phyloP scores from a whole-genome alignment of 225 moss, liverwort and hornwort genomes.

The Thuidium tamariscinum region DNA sequence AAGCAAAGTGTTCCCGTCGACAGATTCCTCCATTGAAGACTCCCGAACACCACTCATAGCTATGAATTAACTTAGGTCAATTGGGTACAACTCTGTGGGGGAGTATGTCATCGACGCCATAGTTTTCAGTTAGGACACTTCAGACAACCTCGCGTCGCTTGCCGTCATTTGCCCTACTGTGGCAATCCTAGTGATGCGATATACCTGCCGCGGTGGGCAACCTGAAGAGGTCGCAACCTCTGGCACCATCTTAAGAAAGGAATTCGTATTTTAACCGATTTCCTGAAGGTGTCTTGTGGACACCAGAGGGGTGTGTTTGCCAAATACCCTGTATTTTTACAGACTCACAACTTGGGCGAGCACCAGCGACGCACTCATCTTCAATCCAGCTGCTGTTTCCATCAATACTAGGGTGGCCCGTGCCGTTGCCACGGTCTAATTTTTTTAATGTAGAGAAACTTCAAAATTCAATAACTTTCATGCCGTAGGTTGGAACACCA shows the following conservation, averaged over 20 bases:
- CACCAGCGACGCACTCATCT: not conserved
- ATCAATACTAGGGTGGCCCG: too few relatives aligned
- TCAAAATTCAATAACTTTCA: too few relatives aligned
- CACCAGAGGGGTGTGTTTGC: not conserved
- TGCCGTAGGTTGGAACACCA: too few relatives aligned
- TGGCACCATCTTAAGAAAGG: not conserved
- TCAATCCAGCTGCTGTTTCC: not conserved
- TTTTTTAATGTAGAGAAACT: too few relatives aligned
- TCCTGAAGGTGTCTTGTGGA: not conserved
- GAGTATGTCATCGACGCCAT: not conserved
- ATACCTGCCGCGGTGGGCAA: not conserved
- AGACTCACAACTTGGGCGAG: not conserved
- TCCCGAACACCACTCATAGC: constrained; percentile 52
- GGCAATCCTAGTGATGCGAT: not conserved
- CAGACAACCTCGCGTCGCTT: not conserved
- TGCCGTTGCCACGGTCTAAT: too few relatives aligned
- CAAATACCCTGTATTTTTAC: constrained; percentile 12
- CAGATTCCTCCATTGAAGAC: constrained; percentile 51
- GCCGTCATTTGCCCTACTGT: not conserved
- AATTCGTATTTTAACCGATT: not conserved
- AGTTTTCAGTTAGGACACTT: not conserved
- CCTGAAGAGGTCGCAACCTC: not conserved
- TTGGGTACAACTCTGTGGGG: not conserved
- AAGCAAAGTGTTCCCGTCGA: constrained; percentile 40
- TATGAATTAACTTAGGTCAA: constrained; percentile 27